Evolutionary conservation across 2,329 filamentous ascomycete genomes (phyloP), one percentile per base, ranked within the genome.

Genomic region (Waltergamsia citrina): DNA sequence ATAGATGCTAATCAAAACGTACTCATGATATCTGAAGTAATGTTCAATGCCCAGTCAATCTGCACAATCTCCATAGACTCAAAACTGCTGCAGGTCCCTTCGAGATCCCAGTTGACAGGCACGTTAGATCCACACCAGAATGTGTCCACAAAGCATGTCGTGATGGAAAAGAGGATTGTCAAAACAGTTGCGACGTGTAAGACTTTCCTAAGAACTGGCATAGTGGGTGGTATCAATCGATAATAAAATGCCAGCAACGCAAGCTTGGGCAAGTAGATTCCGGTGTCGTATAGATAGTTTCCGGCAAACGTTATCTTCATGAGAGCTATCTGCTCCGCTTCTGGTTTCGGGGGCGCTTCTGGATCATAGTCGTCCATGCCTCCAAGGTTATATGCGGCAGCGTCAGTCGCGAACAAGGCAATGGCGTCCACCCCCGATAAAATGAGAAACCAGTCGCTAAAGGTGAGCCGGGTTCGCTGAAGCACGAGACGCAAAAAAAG

Each of bases 231-330:
- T 5, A 52, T 43, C 3, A 52, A 38, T 26, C 43, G 44, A 35
- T 41, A 52, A 34, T 52, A 52, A n/a, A 52, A 41, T 1, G 50
- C 47, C 12, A 52, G 22, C 19, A 52, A 15, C 1, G 50, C 50
- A 23, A 52, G 9, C 25, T 53, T 52, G 3, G 50, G 50, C 3
- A 52, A 36, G 26, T 52, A 52, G 7, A 52, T 37, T 5, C 50
- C 50, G 3, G 50, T 52, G 17, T 52, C 50, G 39, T 52, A 52
- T 9, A 52, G 51, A 30, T 52, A 52, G 37, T 52, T 52, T 5
- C 50, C 50, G 4, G 50, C 48, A 37, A 52, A 53, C 0, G 48
- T 21, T 3, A 52, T 38, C 37, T 52, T 52, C 39, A 41, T 45
- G 22, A 49, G 29, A 2, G 31, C 24, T n/a, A 52, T 42, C 30